These are phyloP conservation scores for Carex scoparia DNA, from an alignment of 176 grass and related monocot species.

Conservation along the genomic window DNA sequence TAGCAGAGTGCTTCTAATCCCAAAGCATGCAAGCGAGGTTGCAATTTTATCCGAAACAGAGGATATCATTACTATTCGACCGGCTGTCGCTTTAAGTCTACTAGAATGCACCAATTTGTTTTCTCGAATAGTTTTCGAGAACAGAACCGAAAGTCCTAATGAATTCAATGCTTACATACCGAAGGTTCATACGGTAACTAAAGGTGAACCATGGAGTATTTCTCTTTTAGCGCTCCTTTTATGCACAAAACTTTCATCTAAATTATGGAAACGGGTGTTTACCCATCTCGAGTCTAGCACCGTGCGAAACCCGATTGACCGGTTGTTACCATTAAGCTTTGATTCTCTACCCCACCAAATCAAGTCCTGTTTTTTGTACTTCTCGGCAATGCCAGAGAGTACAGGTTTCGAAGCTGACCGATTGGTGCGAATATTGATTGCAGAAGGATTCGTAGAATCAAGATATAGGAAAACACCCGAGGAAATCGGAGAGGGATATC, in stretches of 20 bases:
- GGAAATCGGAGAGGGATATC: conserved; percentile 22
- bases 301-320: not conserved
- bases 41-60: not conserved
- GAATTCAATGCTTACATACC: not conserved
- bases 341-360: conserved; percentile 44
- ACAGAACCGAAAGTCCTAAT: not conserved
- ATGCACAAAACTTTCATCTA: conserved; percentile 20
- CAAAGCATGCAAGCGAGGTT: not conserved
- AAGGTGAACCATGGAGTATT: conserved; percentile 24
- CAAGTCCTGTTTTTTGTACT: conserved; percentile 39
- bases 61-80: not conserved
- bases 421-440: conserved; percentile 32
- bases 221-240: conserved; percentile 28
- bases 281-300: not conserved
- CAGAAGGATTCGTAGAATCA: conserved; percentile 36
- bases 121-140: not conserved
- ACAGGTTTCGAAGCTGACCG: not conserved
- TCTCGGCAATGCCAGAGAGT: conserved; percentile 31
- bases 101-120: not conserved
- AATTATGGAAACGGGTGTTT: conserved; percentile 28
- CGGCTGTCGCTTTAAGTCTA: not conserved
- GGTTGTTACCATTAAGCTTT: conserved; percentile 32
- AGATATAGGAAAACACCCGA: conserved; percentile 24
- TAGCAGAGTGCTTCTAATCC: conserved; percentile 29
- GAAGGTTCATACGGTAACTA: not conserved